Evolutionary conservation across 2,329 filamentous ascomycete genomes (phyloP).

Genomic region (Geoglossum cookeanum): DNA sequence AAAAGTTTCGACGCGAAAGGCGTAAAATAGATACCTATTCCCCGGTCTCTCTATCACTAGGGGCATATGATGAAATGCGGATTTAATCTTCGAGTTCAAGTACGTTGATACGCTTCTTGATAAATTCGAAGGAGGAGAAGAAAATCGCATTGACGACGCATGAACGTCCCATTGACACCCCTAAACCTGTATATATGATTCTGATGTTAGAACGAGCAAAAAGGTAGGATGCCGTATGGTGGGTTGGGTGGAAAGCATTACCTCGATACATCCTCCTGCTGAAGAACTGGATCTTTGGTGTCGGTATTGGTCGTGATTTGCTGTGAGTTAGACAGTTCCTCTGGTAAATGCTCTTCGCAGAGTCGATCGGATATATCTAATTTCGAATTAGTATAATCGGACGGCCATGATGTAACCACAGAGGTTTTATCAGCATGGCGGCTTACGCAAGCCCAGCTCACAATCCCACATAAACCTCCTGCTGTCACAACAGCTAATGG

Average conservation of each 20-base stretch:
- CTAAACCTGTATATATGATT: constrained; percentile 28
- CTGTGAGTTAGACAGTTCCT: constrained; percentile 56
- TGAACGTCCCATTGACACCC: constrained; percentile 65
- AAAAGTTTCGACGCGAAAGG: background rate
- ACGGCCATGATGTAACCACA: background rate
- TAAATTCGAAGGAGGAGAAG: constrained; percentile 72
- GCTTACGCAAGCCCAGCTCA: constrained; percentile 64
- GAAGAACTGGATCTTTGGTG: constrained; percentile 60
- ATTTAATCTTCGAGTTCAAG: constrained; percentile 4
- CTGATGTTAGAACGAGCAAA: background rate
- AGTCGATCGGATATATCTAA: constrained; percentile 41
- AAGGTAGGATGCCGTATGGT: too few species aligned
- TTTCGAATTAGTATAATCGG: background rate
- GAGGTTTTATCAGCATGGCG: background rate
- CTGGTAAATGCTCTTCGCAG: constrained; percentile 72
- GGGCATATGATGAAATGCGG: background rate
- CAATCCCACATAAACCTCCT: constrained; percentile 63
- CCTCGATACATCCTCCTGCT: constrained; percentile 64
- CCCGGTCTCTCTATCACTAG: background rate
- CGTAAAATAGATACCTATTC: background rate
- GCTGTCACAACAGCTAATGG: constrained; percentile 61
- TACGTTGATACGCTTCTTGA: constrained; percentile 40
- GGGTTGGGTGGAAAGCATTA: constrained; percentile 8
- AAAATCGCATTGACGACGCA: constrained; percentile 76
- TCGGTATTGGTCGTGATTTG: constrained; percentile 40